Base-by-base conservation (phyloP, 306 rosid species). In the Vigna hirtella region DNA sequence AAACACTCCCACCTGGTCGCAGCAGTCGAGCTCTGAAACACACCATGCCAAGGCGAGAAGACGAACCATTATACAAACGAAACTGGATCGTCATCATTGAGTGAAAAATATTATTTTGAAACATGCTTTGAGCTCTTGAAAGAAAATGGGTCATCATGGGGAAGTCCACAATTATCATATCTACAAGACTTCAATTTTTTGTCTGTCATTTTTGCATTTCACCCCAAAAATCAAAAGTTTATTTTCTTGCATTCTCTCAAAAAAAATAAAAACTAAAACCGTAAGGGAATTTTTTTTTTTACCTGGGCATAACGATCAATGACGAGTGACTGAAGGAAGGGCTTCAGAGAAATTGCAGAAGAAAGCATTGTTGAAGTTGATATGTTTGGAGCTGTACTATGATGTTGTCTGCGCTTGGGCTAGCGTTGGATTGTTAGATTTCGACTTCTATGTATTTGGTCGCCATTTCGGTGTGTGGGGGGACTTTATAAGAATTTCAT, bases 1-100 rank as follows among this genome's bases (percentile, higher is more conserved):
- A 88, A 85, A 40, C 81, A 81, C 55, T 76, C 83, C 57, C 79
- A 79, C 47, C 45, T 76, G 63, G 58, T 79, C 73, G 80, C 76
- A 72, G 81, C 32, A 38, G 62, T 77, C 68, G 80, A 26, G 65
- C 82, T 89, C 96, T 91, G 38, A 68, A 61, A 83, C 45, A 71
- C 18, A 86, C 30, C 57, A 48, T 22, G 80, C 14, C 80, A 62
- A 72, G 76, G 61, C 75, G 50, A 79, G 68, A 83, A 66, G 32
- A 12, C 28, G 28, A 81, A 82, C 24, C 62, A 68, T 40, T 26
- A 73, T 4, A 17, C 61, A 28, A 38, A 66, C 14, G 36, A 20
- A 42, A 52, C n/a, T 18, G 30, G 18, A 38, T 58, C 32, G 36
- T 67, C 13, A 13, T 70, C 43, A 24, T 6, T 72, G 26, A 24